Percentiles rank a stretch among this genome's conserved stretches.
Evolutionary conservation across 805 yeast genomes (phyloP).

Genomic region (Spathaspora girioi): DNA sequence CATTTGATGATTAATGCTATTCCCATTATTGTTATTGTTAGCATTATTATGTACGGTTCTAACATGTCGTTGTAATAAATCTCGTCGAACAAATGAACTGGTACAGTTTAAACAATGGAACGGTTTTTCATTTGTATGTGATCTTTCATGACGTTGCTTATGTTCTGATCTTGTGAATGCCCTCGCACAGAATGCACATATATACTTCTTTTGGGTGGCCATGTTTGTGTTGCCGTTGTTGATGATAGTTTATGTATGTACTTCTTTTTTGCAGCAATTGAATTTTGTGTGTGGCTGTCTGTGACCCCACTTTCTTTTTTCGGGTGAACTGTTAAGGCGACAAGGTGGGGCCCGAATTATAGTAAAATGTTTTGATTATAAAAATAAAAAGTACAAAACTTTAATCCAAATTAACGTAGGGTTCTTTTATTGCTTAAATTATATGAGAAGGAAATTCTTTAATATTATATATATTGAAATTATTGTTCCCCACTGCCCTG

Average conservation of each 20-base stretch:
- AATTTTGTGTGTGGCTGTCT: background rate
- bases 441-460: background rate
- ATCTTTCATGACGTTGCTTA: slow-evolving; percentile 71
- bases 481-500: background rate
- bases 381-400: background rate
- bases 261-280: background rate
- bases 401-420: too few relatives aligned
- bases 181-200: slow-evolving; percentile 76
- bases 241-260: background rate
- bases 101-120: slow-evolving; percentile 70
- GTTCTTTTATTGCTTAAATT: background rate
- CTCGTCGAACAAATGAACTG: slow-evolving; percentile 73
- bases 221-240: slow-evolving; percentile 4
- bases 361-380: too few relatives aligned
- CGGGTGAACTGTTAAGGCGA: background rate
- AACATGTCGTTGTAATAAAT: slow-evolving; percentile 70
- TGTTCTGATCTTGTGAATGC: slow-evolving; percentile 80
- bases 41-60: slow-evolving; percentile 66
- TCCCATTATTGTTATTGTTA: slow-evolving; percentile 26
- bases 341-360: too few relatives aligned
- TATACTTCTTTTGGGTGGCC: slow-evolving; percentile 59
- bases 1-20: slow-evolving; percentile 25
- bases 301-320: background rate
- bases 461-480: background rate
- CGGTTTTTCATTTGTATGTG: slow-evolving; percentile 79